These are phyloP conservation scores for Larix sibirica DNA, from an alignment of 83 land plant species.

Conservation along the genomic window DNA sequence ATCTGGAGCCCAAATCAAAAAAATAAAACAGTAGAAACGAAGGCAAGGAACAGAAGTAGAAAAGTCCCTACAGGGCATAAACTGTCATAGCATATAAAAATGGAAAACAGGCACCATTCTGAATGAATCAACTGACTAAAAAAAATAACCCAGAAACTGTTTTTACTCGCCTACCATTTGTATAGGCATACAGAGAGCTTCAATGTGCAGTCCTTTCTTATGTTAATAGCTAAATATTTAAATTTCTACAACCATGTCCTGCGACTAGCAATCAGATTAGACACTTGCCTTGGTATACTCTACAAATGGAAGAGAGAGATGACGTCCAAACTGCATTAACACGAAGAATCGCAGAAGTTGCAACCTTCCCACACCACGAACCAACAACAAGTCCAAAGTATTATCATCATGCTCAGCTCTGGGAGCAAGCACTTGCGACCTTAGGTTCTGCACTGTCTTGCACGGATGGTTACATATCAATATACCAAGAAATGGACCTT, in stretches of 20 bases:
- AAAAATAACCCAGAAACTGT: background rate
- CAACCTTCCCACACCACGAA: conserved; percentile 76
- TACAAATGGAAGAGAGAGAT: conserved; percentile 88
- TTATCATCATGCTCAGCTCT: conserved; percentile 88
- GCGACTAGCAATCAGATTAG: background rate
- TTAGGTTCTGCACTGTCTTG: conserved; percentile 85
- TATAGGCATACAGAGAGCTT: background rate
- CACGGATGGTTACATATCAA: conserved; percentile 92
- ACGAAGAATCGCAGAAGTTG: conserved; percentile 74
- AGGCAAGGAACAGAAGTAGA: background rate
- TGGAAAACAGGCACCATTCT: background rate
- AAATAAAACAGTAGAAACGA: background rate
- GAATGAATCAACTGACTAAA: background rate
- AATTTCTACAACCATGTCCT: background rate
- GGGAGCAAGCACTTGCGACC: conserved; percentile 88
- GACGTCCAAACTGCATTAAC: conserved; percentile 74
- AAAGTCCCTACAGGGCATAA: background rate
- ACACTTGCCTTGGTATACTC: conserved; percentile 82
- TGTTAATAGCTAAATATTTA: background rate
- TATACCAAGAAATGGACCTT: conserved; percentile 78
- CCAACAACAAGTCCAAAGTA: conserved; percentile 71
- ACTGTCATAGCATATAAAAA: background rate
- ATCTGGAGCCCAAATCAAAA: too few relatives aligned
- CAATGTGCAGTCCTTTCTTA: background rate
- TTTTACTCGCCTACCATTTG: background rate